Evolutionary conservation across 176 grass and related monocot genomes (phyloP).

Genomic region (Melocanna baccifera): DNA sequence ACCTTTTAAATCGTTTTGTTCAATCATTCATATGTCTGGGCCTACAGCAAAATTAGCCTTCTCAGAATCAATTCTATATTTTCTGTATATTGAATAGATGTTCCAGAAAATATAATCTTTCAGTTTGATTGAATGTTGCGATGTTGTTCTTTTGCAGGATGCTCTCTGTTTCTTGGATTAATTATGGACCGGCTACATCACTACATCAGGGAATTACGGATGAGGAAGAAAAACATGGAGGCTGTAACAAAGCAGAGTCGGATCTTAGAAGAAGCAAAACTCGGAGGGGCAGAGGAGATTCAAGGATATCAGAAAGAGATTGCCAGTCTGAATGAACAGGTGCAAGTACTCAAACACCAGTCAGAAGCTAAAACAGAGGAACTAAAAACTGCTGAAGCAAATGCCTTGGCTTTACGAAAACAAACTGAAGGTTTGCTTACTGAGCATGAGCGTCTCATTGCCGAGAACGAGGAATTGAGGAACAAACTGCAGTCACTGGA

Average conservation of each 20-base stretch:
- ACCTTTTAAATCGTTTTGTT: not conserved
- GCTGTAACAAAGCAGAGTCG: conserved; percentile 57
- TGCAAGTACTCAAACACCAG: conserved; percentile 46
- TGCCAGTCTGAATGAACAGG: conserved; percentile 44
- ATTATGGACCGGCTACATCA: conserved; percentile 77
- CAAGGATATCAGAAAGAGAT: conserved; percentile 56
- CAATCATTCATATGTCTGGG: not conserved
- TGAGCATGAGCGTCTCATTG: conserved; percentile 70
- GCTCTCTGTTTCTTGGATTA: conserved; percentile 70
- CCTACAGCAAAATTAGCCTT: not conserved
- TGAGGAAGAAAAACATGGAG: conserved; percentile 64
- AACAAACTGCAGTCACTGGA: conserved; percentile 62
- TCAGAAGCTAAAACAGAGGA: conserved; percentile 48
- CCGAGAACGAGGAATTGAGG: conserved; percentile 67
- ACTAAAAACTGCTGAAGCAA: conserved; percentile 56
- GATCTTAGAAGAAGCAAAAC: conserved; percentile 66
- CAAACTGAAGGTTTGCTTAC: conserved; percentile 74
- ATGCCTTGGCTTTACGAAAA: conserved; percentile 48
- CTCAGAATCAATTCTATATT: not conserved
- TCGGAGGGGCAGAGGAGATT: conserved; percentile 34
- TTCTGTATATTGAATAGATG: not conserved
- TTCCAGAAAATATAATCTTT: not conserved
- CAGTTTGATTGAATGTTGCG: not conserved
- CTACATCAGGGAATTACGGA: conserved; percentile 67
- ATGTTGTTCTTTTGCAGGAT: conserved; percentile 53